Evolutionary conservation across 2,329 filamentous ascomycete genomes (phyloP), one percentile per base, ranked within the genome.

Genomic region (Stagonosporopsis chrysanthemi): DNA sequence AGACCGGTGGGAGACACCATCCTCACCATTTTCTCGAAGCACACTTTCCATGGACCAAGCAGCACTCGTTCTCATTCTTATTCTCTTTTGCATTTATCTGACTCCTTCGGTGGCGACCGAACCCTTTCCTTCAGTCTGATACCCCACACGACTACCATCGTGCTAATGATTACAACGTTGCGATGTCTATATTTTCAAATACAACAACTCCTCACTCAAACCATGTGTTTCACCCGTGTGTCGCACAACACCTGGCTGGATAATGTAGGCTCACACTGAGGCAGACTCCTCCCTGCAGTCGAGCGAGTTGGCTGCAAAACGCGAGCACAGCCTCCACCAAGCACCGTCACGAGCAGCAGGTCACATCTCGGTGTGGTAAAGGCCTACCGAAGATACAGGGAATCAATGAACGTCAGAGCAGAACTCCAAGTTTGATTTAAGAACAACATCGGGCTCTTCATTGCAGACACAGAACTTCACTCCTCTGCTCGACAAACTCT

Each of bases 321-420:
- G 24, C 5, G 6, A 29, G 54, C 54, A 57, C 23, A 57, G 54
- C 54, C 54, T 43, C 54, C 54, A 52, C 53, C 48, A 52, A 48
- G 31, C 15, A 26, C 19, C 6, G 33, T 38, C 36, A 47, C 36
- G 26, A 38, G 41, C 24, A 4, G 6, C 14, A 44, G 11, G 17
- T n/a, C 7, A 19, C 23, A 11, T n/a, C 4, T 17, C 17, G 6
- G 15, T 35, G 40, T 38, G 52, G 38, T n/a, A 24, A 9, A 15
- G 19, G 2, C n/a, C n/a, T 3, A 45, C 19, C 33, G 40, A 40
- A 6, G 15, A 40, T 22, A 3, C 11, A 35, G 5, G 9, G 11
- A 36, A n/a, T 3, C 23, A 5, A 23, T 11, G 8, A 17, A 24
- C 6, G 24, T 11, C 17, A 17, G 12, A 15, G 11, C 5, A 6